Base-by-base conservation (phyloP, 495 filamentous ascomycete genomes). In the Penicillium silybi region DNA sequence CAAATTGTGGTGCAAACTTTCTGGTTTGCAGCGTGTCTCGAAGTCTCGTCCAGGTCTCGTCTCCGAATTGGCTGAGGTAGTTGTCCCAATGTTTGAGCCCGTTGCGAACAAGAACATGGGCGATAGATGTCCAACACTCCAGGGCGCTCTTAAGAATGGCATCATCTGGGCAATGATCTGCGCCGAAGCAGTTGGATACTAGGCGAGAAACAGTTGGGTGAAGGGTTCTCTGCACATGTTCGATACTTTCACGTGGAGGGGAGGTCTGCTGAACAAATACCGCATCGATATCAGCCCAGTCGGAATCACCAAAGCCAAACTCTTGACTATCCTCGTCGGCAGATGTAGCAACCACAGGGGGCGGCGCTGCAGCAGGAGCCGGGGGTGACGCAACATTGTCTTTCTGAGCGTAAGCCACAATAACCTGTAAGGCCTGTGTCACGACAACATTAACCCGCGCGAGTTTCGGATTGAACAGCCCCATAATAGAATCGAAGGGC, bases 291-390 rank as follows among this genome's bases (percentile, higher is more conserved):
- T 70, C 85, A 37, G 73, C 64, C 75, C 79, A 87, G 55, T 88
- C 86, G 23, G 9, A 32, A 32, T 32, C 29, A 32, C 29, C 29
- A 13, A 32, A 32, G 29, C 85, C 86, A 62, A 84, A 89, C 39
- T 89, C 86, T 62, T 89, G 86, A 52, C 85, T 89, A 39, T 89
- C 86, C 44, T 88, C 86, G 45, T 80, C 77, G 0, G 44, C 38
- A 35, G 50, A 23, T 10, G 61, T 52, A 40, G 49, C 26, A 23
- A 32, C 40, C 20, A 29, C 22, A 29, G 45, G 50, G 44, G 20
- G 27, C 41, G n/a, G n/a, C 6, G 52, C 17, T 32, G 35, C 29
- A 16, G 50, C 22, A 52, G 48, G 5, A 29, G 61, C 56, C 41
- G 52, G 18, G 34, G 34, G 34, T 41, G 47, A 7, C 37, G 59